These are phyloP conservation scores for Arthrobotrys conoides DNA, from an alignment of 2,329 filamentous ascomycete genomes.

Conservation along the genomic window DNA sequence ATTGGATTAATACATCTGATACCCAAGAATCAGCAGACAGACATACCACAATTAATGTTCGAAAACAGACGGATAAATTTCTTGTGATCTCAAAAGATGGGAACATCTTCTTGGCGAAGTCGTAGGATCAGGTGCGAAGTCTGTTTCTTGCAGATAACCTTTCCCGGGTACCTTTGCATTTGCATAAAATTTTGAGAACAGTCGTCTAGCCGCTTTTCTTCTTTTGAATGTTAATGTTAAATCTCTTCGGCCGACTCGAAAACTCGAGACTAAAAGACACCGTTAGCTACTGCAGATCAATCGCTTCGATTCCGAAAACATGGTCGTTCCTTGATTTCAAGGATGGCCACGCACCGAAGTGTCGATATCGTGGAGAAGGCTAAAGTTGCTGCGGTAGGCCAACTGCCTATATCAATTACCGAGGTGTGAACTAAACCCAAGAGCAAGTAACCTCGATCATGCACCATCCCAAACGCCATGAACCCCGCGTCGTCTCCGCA, in stretches of 20 bases:
- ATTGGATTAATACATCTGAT: constrained; percentile 27
- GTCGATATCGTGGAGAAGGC: constrained; percentile 27
- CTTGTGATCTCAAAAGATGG: constrained; percentile 23
- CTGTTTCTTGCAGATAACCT: background rate
- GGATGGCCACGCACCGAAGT: constrained; percentile 18
- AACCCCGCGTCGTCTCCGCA: constrained; percentile 60
- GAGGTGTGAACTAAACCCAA: constrained; percentile 35
- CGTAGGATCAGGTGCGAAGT: constrained; percentile 40
- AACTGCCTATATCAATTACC: constrained; percentile 61
- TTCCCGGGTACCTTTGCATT: background rate
- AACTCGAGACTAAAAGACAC: constrained; percentile 14
- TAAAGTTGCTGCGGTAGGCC: constrained; percentile 34
- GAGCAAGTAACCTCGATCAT: constrained; percentile 12
- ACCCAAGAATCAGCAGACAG: constrained; percentile 12
- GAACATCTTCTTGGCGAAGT: constrained; percentile 1
- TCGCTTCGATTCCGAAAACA: constrained; percentile 59
- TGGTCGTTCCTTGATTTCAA: constrained; percentile 50
- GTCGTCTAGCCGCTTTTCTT: constrained; percentile 31
- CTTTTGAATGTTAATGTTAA: background rate
- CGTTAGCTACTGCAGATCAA: constrained; percentile 49
- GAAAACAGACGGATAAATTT: constrained; percentile 43
- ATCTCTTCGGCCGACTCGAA: constrained; percentile 30
- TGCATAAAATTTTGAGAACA: background rate
- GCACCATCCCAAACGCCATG: constrained; percentile 37
- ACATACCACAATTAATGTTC: constrained; percentile 24